Evolutionary conservation across 2,329 filamentous ascomycete species (phyloP), one percentile per base, ranked within the genome.

Genomic region (Phaeosphaeriaceae sp.): DNA sequence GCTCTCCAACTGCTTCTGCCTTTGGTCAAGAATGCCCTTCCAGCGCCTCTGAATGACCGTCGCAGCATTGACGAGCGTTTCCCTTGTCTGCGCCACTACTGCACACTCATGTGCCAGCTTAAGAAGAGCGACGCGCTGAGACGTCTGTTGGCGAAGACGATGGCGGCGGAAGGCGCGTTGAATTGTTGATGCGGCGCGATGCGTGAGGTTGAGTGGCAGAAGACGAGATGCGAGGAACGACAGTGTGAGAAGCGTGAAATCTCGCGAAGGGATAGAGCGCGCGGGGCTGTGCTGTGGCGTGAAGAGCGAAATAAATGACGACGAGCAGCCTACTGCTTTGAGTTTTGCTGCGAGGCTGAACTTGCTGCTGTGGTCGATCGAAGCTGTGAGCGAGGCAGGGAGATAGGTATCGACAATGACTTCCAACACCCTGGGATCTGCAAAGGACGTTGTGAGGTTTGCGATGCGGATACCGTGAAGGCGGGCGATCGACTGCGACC

Each of bases 201-300:
- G 77, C 13, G 75, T 76, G 56, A 79, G 79, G 1, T 82, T 81
- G 6, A 85, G 79, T 0, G 83, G 81, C 3, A 89, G 77, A 1
- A 89, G 76, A 43, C 86, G 81, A 3, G 85, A 87, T 44, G 85
- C 86, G 6, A 89, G 81, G 70, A 88, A 88, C 3, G 86, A 81
- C 8, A 89, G 81, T 2, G 84, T 82, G 2, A 84, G 82, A 24
- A 88, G 70, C 0, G 84, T 86, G 61, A 86, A 88, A 64, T 84
- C 81, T 24, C 78, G 77, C 56, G 84, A 82, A 13, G 86, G 84
- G 23, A 88, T 81, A 24, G 79, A 76, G 4, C 63, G 66, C 17
- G 66, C 50, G 6, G 63, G 59, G 9, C 51, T 56, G 21, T 71
- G 70, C 9, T 65, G 61, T 5, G 71, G 60, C 7, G 69, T 67